Conservation (phyloP, 768 basidiomycete species). For the Calvatia gigantea region DNA sequence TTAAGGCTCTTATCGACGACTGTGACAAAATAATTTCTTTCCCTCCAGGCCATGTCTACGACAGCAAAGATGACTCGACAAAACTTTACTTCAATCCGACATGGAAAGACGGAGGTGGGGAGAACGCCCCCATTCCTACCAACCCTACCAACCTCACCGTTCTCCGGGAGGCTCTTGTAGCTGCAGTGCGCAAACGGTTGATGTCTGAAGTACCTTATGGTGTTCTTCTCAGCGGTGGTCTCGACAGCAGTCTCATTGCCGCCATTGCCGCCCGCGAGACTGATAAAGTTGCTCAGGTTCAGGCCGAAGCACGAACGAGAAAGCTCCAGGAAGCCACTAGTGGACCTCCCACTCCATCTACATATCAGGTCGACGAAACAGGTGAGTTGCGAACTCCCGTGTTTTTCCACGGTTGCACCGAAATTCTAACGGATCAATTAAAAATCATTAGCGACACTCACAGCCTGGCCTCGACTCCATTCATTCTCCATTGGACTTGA, state of each 20-base stretch:
- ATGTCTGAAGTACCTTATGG: slow-evolving; percentile 99
- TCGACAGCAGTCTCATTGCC: slow-evolving; percentile 96
- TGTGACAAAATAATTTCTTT: slow-evolving; percentile 95
- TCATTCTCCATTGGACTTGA: slow-evolving; percentile 97
- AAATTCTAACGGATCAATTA: slow-evolving; percentile 9
- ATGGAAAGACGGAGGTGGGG: slow-evolving; percentile 87
- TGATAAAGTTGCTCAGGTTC: slow-evolving; percentile 81
- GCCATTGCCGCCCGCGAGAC: slow-evolving; percentile 94
- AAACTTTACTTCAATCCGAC: slow-evolving; percentile 83
- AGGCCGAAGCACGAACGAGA: slow-evolving; percentile 65
- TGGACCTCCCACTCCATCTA: slow-evolving; percentile 54
- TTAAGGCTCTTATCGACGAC: slow-evolving; percentile 87
- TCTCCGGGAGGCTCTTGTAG: slow-evolving; percentile 82
- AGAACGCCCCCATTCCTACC: slow-evolving; percentile 57
- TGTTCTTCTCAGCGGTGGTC: slow-evolving; percentile 90
- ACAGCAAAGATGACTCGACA: slow-evolving; percentile 75
- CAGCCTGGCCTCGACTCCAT: slow-evolving; percentile 93
- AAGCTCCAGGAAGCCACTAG: slow-evolving; percentile 51
- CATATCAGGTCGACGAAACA: slow-evolving; percentile 44
- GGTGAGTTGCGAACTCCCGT: slow-evolving; percentile 36
- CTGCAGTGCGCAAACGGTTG: slow-evolving; percentile 87
- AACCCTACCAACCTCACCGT: slow-evolving; percentile 59
- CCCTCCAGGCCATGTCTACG: slow-evolving; percentile 96
- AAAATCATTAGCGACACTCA: slow-evolving; percentile 54
- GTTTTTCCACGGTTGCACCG: background rate